Evolutionary conservation across 1,284 basidiomycete species (phyloP).

Genomic region (Chalciporus sp.): DNA sequence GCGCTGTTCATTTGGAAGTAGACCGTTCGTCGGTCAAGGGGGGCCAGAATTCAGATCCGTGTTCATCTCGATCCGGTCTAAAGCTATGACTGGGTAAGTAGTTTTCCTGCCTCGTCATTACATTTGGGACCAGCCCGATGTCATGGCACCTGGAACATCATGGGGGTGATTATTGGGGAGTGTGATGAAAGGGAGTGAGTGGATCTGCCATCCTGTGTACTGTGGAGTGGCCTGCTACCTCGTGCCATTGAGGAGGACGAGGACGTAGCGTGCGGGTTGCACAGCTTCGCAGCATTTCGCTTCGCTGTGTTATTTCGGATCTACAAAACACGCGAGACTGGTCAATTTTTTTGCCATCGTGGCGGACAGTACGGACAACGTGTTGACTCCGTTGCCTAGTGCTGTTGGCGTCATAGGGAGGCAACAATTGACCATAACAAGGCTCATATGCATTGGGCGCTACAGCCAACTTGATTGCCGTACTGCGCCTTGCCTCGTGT

Average conservation of each 20-base stretch:
- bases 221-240: slow-evolving; percentile 5
- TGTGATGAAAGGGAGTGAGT: background rate
- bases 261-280: too few relatives aligned
- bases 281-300: background rate
- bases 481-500: background rate
- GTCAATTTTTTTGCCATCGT: background rate
- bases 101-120: slow-evolving; percentile 6
- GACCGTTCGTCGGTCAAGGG: slow-evolving; percentile 8
- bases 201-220: slow-evolving; percentile 15
- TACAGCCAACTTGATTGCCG: background rate
- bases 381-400: background rate
- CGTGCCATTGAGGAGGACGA: background rate
- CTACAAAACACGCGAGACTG: background rate
- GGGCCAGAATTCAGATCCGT: background rate
- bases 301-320: background rate
- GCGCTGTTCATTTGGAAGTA: slow-evolving; percentile 27
- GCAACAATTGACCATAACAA: too few relatives aligned
- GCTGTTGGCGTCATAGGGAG: too few relatives aligned
- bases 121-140: background rate
- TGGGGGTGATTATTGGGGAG: too few relatives aligned
- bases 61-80: slow-evolving; percentile 22
- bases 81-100: background rate
- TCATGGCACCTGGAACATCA: background rate
- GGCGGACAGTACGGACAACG: background rate
- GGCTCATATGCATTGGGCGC: too few relatives aligned